Percentiles rank a stretch among this genome's conserved stretches.
Conservation (phyloP, 2,329 filamentous ascomycete genomes). For the Hysterium pulicare region DNA sequence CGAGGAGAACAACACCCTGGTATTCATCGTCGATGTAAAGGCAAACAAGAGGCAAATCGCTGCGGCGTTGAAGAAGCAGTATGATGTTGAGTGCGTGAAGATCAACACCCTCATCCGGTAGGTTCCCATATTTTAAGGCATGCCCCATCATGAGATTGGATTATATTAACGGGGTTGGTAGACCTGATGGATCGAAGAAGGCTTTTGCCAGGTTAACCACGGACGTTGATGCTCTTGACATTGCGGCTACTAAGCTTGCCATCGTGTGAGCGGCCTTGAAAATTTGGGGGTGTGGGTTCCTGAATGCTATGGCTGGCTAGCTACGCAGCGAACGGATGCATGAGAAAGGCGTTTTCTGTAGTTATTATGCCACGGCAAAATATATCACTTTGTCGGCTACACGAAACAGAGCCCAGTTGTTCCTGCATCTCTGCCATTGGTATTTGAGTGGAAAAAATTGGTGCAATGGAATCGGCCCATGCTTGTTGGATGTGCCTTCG, state of each 20-base stretch:
- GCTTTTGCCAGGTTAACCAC: conserved; percentile 92
- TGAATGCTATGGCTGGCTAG: conserved; percentile 6
- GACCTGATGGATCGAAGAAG: conserved; percentile 98
- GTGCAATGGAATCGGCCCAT: too few species aligned
- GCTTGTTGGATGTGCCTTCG: too few species aligned
- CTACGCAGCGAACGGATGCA: too few species aligned
- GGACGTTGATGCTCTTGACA: conserved; percentile 97
- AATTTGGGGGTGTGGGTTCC: conserved; percentile 7
- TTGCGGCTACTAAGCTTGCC: conserved; percentile 97
- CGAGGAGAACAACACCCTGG: conserved; percentile 99
- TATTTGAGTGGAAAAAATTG: too few species aligned
- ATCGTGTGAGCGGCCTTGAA: conserved; percentile 73
- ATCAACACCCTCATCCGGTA: conserved; percentile 99
- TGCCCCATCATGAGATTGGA: not conserved
- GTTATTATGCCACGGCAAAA: too few species aligned
- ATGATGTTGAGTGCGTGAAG: conserved; percentile 97
- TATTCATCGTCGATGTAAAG: conserved; percentile 88
- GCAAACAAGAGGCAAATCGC: conserved; percentile 99
- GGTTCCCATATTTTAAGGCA: conserved; percentile 25
- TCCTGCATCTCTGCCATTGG: too few species aligned
- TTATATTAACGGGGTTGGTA: conserved; percentile 30
- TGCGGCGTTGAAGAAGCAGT: conserved; percentile 96
- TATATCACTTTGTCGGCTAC: too few species aligned
- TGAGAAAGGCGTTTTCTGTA: too few species aligned
- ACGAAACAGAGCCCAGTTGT: too few species aligned